A percentile compares a stretch with the other conserved stretches of the same genome.
Conservation (phyloP, 345 rosid genomes). For the Bruguiera gymnorhiza region DNA sequence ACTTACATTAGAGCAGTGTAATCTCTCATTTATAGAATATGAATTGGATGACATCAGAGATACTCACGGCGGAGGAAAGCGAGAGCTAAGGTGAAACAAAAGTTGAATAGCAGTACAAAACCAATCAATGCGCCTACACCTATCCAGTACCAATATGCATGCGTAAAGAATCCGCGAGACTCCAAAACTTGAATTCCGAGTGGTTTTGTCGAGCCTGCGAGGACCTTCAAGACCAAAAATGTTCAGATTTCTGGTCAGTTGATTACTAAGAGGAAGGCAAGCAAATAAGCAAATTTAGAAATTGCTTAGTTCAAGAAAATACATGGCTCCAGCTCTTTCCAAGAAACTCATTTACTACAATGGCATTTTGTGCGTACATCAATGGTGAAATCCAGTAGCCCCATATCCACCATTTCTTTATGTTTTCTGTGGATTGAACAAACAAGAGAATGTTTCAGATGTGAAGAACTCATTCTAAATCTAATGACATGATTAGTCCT, state of each 20-base stretch:
- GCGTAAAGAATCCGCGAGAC: conserved; percentile 46
- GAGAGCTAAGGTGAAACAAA: conserved; percentile 40
- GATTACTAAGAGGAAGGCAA: neutral
- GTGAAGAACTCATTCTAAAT: neutral
- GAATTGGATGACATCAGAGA: neutral
- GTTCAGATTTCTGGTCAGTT: neutral
- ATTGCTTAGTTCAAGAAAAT: conserved; percentile 6
- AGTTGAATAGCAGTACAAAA: conserved; percentile 43
- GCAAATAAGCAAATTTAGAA: neutral
- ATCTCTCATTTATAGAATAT: neutral
- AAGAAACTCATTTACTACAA: conserved; percentile 63
- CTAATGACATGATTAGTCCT: neutral
- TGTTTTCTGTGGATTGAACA: conserved; percentile 38
- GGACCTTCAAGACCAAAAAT: conserved; percentile 9
- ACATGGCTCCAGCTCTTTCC: conserved; percentile 61
- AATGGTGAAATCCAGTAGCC: conserved; percentile 79
- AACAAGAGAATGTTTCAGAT: neutral
- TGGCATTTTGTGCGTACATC: conserved; percentile 77
- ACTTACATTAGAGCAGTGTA: neutral
- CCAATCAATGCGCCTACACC: conserved; percentile 50
- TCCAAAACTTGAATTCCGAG: conserved; percentile 46
- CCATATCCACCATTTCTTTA: conserved; percentile 93
- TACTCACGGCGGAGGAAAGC: conserved; percentile 58
- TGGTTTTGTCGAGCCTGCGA: conserved; percentile 26
- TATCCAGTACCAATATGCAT: conserved; percentile 68